Evolutionary conservation across 768 basidiomycete genomes (phyloP), one percentile per base, ranked within the genome.

Genomic region (Suillus alpinus): DNA sequence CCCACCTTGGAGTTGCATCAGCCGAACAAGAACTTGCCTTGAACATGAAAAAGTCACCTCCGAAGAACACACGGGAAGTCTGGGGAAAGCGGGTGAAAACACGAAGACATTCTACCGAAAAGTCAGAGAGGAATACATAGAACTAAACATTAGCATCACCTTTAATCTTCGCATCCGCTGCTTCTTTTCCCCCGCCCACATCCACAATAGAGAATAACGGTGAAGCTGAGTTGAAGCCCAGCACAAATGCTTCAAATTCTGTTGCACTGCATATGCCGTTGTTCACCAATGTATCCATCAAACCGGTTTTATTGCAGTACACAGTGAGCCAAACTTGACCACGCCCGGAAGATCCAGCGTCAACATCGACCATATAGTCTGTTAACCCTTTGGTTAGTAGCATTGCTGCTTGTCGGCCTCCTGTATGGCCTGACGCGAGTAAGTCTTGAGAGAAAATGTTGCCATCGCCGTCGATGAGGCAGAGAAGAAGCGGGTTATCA

Each of bases 71-170:
- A 55, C 69, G 72, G 2, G 68, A 64, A 10, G 71, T 77, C 59
- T 79, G 79, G 4, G 77, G 77, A 63, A 71, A 66, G 52, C 80
- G 82, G 49, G 85, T 83, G 66, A 86, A 85, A 61, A 86, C 83
- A 65, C 85, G 82, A 36, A 89, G 77, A 65, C 81, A 81, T 62
- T 81, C 73, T 72, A 36, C 43, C 46, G 18, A 39, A 44, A 46
- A 34, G 62, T 62, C 18, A 62, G 59, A 43, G 18, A 14, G 7
- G 12, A 36, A 50, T 46, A 34, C 9, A 41, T 4, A 37, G 37
- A 20, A 32, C 9, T 26, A 43, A 41, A 34, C 32, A 26, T 58
- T 9, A 40, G 13, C 36, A 16, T 51, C 29, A 76, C 78, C 72
- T 72, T 78, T 74, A 63, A 78, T 71, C 77, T 73, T 82, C 43